A percentile compares a stretch with the other conserved stretches of the same genome.
These are phyloP conservation scores for Soucietia sequanensis DNA, from an alignment of 805 yeast genomes.

Conservation along the genomic window DNA sequence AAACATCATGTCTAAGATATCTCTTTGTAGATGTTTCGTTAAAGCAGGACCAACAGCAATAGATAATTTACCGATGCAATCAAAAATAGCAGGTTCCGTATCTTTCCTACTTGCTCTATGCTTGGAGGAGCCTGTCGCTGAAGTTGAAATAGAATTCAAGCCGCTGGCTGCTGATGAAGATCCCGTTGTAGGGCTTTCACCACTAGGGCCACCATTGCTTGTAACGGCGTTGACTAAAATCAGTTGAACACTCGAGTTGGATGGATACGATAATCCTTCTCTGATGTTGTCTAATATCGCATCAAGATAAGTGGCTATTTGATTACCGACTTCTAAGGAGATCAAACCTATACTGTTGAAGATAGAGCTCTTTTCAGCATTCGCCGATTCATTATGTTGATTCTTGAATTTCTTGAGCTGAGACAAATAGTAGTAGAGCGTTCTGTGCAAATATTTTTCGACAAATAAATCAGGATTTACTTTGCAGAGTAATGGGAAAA, in stretches of 20 bases:
- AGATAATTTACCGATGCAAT: conserved; percentile 84
- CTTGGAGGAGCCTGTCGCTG: conserved; percentile 44
- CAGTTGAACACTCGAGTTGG: conserved; percentile 38
- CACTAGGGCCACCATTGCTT: conserved; percentile 12
- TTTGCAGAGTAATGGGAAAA: conserved; percentile 79
- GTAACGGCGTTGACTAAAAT: conserved; percentile 40
- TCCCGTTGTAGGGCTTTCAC: conserved; percentile 1
- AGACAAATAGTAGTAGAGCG: conserved; percentile 71
- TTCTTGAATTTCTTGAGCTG: conserved; percentile 68
- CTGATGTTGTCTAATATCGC: conserved; percentile 80
- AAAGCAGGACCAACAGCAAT: conserved; percentile 90
- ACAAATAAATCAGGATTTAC: conserved; percentile 76
- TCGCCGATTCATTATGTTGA: conserved; percentile 36
- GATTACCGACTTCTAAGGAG: conserved; percentile 74
- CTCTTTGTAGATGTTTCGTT: conserved; percentile 82
- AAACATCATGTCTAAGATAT: conserved; percentile 73
- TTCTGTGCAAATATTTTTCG: conserved; percentile 74
- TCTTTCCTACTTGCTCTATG: conserved; percentile 60
- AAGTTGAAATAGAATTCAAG: conserved; percentile 21
- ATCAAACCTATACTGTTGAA: conserved; percentile 82
- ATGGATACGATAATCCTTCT: conserved; percentile 60
- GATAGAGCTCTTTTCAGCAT: conserved; percentile 68
- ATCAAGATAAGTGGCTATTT: conserved; percentile 83
- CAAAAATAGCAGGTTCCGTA: conserved; percentile 81
- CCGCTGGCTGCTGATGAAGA: conserved; percentile 15